Base-by-base conservation (phyloP, 129 eudicot species). In the Gnaphalium uliginosum region DNA sequence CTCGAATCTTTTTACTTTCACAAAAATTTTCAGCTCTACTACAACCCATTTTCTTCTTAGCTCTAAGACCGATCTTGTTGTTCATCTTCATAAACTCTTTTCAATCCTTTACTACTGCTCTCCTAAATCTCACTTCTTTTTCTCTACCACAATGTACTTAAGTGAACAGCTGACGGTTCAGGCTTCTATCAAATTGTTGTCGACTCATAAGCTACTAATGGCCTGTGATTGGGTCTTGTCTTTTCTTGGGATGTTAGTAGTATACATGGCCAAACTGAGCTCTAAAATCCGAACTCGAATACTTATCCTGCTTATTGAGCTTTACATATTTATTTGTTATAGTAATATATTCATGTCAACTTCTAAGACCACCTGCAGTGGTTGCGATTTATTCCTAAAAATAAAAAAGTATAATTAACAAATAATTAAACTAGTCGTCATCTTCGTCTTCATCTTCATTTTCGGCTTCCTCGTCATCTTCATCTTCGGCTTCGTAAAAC, bases 71-170 rank as follows among this genome's bases (percentile, higher is more conserved):
- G 87, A 0, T 87, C 95, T 64, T 89, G 86, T 1, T 35, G 43
- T 35, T 82, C 96, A n/a, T 88, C 91, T 59, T 61, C 74, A 50
- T 53, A 79, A n/a, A 72, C 80, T 72, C 96, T 88, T 87, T 89
- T 90, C 85, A 83, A 90, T 57, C 81, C 81, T n/a, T 82, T 32
- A 4, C 35, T 84, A 3, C 79, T 69, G 24, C 79, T 73, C 23
- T 76, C 89, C 88, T 89, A 89, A 50, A 83, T 81, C 5, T 83
- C 92, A 22, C 53, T 79, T 35, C 79, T 82, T 59, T n/a, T 71
- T 87, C 66, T 88, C 85, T 23, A 81, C 81, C 66, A 79, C 86
- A 43, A 78, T 89, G 71, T 92, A 93, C 85, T 84, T 88, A 60
- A 88, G 87, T 15, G 88, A 81, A 72, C 86, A 82, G 66, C 80